These are phyloP conservation scores for Monosporascus sp. DNA, from an alignment of 2,329 filamentous ascomycete genomes.

Conservation along the genomic window DNA sequence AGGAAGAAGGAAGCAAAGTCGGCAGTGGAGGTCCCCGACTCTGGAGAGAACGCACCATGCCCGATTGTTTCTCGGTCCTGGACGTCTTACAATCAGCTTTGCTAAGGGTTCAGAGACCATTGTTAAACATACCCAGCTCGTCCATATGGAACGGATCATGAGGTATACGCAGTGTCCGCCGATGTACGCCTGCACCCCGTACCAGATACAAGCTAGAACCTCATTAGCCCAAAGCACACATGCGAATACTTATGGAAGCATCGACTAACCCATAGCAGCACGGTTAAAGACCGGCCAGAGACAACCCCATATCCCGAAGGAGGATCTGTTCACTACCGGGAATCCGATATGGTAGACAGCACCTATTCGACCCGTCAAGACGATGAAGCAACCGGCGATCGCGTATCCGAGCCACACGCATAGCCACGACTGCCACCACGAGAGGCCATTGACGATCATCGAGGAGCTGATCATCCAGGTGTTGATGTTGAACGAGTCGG, in stretches of 20 bases:
- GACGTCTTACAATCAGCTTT: conserved; percentile 7
- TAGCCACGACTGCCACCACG: conserved; percentile 91
- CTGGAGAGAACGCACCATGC: conserved; percentile 56
- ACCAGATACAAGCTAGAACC: conserved; percentile 69
- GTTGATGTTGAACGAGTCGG: conserved; percentile 83
- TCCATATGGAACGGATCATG: conserved; percentile 86
- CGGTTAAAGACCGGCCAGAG: conserved; percentile 88
- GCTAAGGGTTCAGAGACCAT: neutral
- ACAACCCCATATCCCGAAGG: conserved; percentile 85
- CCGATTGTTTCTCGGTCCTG: conserved; percentile 51
- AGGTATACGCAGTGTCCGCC: conserved; percentile 80
- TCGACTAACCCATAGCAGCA: conserved; percentile 62
- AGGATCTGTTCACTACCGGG: conserved; percentile 71
- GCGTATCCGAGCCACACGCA: conserved; percentile 84
- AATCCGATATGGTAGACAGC: conserved; percentile 87
- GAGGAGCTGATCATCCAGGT: conserved; percentile 91
- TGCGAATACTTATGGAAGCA: neutral
- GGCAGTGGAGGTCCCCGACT: conserved; percentile 67
- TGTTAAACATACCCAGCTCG: conserved; percentile 46
- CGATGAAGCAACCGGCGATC: conserved; percentile 71
- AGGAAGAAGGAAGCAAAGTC: conserved; percentile 80
- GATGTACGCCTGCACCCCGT: conserved; percentile 80
- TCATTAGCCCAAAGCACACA: conserved; percentile 3
- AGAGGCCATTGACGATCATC: conserved; percentile 72
- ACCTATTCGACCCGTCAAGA: conserved; percentile 75